Percentiles rank a stretch among this genome's conserved stretches.
These are phyloP conservation scores for Smithsoniella earleae DNA, from an alignment of 163 green algal genomes.

Conservation along the genomic window DNA sequence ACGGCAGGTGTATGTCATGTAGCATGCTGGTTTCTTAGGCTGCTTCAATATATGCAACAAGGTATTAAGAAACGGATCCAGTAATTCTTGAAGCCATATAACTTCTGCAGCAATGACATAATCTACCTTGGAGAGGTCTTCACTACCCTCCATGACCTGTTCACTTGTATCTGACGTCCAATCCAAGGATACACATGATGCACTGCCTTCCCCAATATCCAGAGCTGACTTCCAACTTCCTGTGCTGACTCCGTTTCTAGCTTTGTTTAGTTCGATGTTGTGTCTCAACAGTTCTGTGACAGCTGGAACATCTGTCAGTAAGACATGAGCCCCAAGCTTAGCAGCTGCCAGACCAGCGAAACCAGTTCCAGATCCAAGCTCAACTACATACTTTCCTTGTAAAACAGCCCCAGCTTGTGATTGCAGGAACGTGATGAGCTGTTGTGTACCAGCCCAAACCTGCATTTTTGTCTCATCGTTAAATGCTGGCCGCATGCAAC, in stretches of 20 bases:
- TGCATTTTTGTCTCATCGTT: background rate
- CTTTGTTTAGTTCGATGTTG: slow-evolving; percentile 29
- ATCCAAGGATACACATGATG: slow-evolving; percentile 35
- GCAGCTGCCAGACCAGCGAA: slow-evolving; percentile 50
- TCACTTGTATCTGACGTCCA: slow-evolving; percentile 32
- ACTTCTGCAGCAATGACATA: slow-evolving; percentile 34
- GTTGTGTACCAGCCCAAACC: background rate
- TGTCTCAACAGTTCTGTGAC: slow-evolving; percentile 31
- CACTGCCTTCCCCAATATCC: slow-evolving; percentile 29
- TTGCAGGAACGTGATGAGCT: background rate
- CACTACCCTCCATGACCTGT: slow-evolving; percentile 29
- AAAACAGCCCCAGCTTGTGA: slow-evolving; percentile 18
- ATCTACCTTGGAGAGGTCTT: slow-evolving; percentile 34
- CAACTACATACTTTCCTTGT: slow-evolving; percentile 44
- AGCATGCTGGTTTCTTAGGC: background rate
- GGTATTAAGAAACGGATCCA: background rate
- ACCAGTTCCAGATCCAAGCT: slow-evolving; percentile 53
- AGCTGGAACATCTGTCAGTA: slow-evolving; percentile 48
- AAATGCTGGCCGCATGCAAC: background rate
- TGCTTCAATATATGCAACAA: slow-evolving; percentile 11
- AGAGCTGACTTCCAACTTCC: slow-evolving; percentile 16
- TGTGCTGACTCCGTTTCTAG: no score
- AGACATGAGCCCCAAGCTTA: slow-evolving; percentile 43
- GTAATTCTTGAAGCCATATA: slow-evolving; percentile 5
- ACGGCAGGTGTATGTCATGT: slow-evolving; percentile 8